Evolutionary conservation across 163 green algal genomes (phyloP), one percentile per base, ranked within the genome.

Genomic region (Chlorella variabilis): DNA sequence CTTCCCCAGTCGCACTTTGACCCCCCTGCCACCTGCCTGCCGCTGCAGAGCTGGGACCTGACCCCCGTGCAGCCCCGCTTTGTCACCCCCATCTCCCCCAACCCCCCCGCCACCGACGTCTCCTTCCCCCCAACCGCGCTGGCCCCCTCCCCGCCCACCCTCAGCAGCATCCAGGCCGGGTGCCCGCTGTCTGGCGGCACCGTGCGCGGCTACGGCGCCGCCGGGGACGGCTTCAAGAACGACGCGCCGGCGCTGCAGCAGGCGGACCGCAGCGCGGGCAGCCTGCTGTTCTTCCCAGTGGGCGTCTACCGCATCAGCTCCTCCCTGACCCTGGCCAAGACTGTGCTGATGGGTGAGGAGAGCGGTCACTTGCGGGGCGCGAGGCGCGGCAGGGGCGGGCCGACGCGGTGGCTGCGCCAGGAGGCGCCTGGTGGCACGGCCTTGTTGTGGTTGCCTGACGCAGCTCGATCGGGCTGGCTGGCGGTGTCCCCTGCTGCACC

Each of bases 301-400:
- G 70, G 70, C 20, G 51, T 63, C 17, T 77, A 77, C 70, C 70
- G 70, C 48, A 54, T 77, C 45, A 65, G 45, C 48, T 49, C 17
- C 70, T 25, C 13, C 70, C 33, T 77, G 31, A 77, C 70, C 3
- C 51, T 77, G 15, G 6, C 25, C 70, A 65, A 66, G 31, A 31
- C 70, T 0, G 9, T 77, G 29, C 29, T 77, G 39, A 45, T 45
- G 48, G 70, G 70, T 74, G 66, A 27, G 66, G 25, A 27, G 38
- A 18, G 29, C 59, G 15, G 11, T n/a, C 59, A 17, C 9, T 25
- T 36, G 13, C 58, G 20, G 58, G 25, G 58, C n/a, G 58, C 4
- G 58, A 2, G 6, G 58, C 11, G 13, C 2, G 3, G 58, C 58
- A 65, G n/a, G n/a, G n/a, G n/a, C n/a, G n/a, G n/a, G n/a, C n/a